A percentile compares a stretch with the other conserved stretches of the same genome.
Evolutionary conservation across 495 filamentous ascomycete genomes (phyloP).

Genomic region (Podospora pseudocomata): DNA sequence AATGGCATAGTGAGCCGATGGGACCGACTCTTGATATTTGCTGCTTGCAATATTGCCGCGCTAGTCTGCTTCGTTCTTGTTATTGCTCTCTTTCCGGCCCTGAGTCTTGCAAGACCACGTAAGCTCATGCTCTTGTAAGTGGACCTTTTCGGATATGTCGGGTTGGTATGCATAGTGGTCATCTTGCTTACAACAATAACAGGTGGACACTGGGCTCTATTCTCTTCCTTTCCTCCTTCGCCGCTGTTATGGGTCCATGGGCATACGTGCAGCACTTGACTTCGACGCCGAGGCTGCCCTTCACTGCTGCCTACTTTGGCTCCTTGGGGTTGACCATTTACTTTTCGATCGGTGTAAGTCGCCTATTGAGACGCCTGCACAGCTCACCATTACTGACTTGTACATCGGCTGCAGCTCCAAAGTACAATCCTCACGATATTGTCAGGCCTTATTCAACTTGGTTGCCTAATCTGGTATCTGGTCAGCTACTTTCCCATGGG

Average conservation of each 20-base stretch:
- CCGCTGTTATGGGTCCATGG: slow-evolving; percentile 85
- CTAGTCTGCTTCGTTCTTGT: slow-evolving; percentile 87
- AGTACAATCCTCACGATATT: slow-evolving; percentile 78
- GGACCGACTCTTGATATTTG: slow-evolving; percentile 92
- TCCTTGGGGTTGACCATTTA: slow-evolving; percentile 87
- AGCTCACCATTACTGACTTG: slow-evolving; percentile 20
- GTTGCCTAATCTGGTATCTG: slow-evolving; percentile 84
- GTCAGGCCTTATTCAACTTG: slow-evolving; percentile 76
- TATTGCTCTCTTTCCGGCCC: slow-evolving; percentile 75
- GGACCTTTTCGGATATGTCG: background rate
- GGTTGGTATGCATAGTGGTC: background rate
- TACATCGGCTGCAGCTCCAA: slow-evolving; percentile 55
- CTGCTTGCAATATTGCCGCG: slow-evolving; percentile 85
- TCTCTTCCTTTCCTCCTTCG: slow-evolving; percentile 89
- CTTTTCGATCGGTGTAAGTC: slow-evolving; percentile 85
- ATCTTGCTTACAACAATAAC: slow-evolving; percentile 17
- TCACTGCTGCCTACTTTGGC: slow-evolving; percentile 96
- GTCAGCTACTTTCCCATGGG: slow-evolving; percentile 99
- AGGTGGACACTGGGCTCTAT: slow-evolving; percentile 94
- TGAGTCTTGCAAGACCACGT: slow-evolving; percentile 70
- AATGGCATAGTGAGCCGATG: slow-evolving; percentile 78
- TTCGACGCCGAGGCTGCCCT: slow-evolving; percentile 81
- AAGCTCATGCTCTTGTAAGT: slow-evolving; percentile 98
- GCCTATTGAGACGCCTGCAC: background rate
- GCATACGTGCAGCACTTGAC: slow-evolving; percentile 79